Evolutionary conservation across 2,329 filamentous ascomycete genomes (phyloP), one percentile per base, ranked within the genome.

Genomic region (Xylariaceae sp.): DNA sequence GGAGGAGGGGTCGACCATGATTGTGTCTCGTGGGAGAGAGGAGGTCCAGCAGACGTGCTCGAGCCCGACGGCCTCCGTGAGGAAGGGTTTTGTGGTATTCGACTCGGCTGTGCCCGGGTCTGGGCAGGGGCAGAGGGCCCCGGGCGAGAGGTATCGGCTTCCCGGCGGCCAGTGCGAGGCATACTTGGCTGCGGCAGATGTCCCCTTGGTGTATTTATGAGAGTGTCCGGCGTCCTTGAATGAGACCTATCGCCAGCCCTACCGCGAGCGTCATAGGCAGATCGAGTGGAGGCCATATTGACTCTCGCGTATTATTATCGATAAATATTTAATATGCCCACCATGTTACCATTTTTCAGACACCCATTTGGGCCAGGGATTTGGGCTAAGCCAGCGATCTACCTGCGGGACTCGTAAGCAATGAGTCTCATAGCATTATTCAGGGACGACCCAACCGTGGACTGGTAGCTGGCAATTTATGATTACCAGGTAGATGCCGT

Each of bases 21-120:
- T 37, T 62, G 66, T 8, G 60, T 58, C 47, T 66, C 62, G 21
- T 65, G 60, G 22, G 56, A 59, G 5, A 66, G 45, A 14, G 56
- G 54, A n/a, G 60, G 58, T 26, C 56, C 58, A 27, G 48, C 46
- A n/a, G 45, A 18, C 15, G 42, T 33, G 25, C 35, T 36, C 5
- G 39, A 36, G 15, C 31, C 30, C 19, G 46, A 21, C 29, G 28
- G 19, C 29, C 45, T 51, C 13, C 56, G 52, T 10, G 49, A 24
- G 9, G 55, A 44, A 12, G 47, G 42, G 19, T 52, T 56, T 33
- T 63, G 60, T 8, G 63, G 59, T 41, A 62, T 56, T 32, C 54
- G 58, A 12, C 55, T 63, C 9, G 37, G 42, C 34, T 56, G 46
- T 23, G 38, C 30, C 31, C 41, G 53, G n/a, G 42, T 31, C 22